Base-by-base conservation (phyloP, 2,329 filamentous ascomycete species). In the Cladobotryum protrusum region DNA sequence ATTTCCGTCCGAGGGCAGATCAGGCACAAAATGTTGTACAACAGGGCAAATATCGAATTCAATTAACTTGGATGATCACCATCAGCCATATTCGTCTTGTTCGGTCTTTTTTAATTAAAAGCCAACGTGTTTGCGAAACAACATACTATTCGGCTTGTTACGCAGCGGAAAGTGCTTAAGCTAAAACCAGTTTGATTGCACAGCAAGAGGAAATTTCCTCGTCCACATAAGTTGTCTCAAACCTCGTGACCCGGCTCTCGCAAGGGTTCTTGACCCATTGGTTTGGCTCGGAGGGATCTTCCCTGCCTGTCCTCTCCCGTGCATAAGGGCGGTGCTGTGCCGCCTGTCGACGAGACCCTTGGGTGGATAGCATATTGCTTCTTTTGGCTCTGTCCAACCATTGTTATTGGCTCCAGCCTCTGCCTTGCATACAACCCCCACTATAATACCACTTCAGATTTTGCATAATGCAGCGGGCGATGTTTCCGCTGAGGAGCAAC, bases 281-380 rank as follows among this genome's bases (percentile, higher is more conserved):
- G n/a, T 17, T 44, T 24, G 42, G 42, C 42, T 44, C 42, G 24
- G 20, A 34, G 42, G 20, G 29, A 33, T 44, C 19, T 32, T 44
- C 42, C 42, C 42, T 44, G 42, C 17, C 24, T 6, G 17, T 5
- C 42, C 24, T 29, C 42, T 12, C 42, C 42, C 19, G 42, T 34
- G 42, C 42, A 44, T 44, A 44, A 44, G 24, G 19, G 42, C 42
- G 42, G 13, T 44, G 24, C 42, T 44, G 20, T 15, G 29, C n/a
- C 42, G 42, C n/a, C 42, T 44, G 42, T 46, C 32, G 43, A 46
- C 43, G n/a, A 24, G 17, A 35, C 43, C 43, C 46, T 19, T 49
- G 24, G 24, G 60, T 51, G 59, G 57, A 52, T 35, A 46, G 34
- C 48, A 53, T 50, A 60, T 62, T 62, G 58, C 60, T 62, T 62